Evolutionary conservation across 129 eudicot genomes (phyloP).

Genomic region (Silybum marianum): DNA sequence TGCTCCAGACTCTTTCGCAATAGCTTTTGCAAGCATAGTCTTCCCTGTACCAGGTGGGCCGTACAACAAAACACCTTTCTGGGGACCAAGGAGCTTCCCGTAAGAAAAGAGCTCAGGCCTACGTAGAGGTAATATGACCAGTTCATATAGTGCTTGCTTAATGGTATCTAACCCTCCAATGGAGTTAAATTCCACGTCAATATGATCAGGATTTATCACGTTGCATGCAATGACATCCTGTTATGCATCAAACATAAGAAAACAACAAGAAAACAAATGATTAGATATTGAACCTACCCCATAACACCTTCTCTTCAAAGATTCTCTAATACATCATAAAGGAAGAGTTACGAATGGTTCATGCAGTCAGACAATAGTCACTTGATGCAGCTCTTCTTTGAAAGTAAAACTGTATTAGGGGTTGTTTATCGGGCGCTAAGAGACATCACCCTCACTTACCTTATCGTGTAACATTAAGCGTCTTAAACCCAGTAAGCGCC

Average conservation of each 20-base stretch:
- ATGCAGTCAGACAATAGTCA: neutral
- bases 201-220: conserved; percentile 86
- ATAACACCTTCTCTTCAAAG: neutral
- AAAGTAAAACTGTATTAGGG: neutral
- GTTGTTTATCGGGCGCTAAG: no score
- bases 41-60: conserved; percentile 99
- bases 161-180: conserved; percentile 85
- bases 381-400: neutral
- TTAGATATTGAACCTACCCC: neutral
- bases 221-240: conserved; percentile 90
- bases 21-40: conserved; percentile 97
- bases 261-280: conserved; percentile 3
- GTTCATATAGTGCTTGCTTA: conserved; percentile 68
- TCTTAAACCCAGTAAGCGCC: no score
- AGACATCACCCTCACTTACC: no score
- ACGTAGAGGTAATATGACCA: conserved; percentile 76
- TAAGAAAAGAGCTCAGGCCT: conserved; percentile 87
- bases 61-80: conserved; percentile 82
- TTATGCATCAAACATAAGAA: conserved; percentile 14
- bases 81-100: conserved; percentile 88
- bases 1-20: conserved; percentile 94
- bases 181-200: conserved; percentile 72
- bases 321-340: neutral
- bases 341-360: neutral
- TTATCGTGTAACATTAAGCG: no score